Base-by-base conservation (phyloP, 768 basidiomycete genomes). In the Leccinum olivaceopallidum region DNA sequence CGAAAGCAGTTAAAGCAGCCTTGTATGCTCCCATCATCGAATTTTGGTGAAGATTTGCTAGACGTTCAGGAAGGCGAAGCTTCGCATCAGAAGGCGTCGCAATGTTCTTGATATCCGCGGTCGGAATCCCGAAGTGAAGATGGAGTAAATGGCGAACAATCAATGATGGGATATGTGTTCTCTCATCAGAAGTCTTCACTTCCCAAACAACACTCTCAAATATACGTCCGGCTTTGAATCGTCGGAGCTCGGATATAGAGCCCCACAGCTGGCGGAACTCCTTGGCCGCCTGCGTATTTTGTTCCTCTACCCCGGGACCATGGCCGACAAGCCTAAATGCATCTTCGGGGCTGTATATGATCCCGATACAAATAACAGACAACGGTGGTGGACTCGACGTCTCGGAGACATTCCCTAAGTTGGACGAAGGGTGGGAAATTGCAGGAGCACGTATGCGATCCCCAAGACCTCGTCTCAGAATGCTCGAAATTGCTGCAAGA, bases 141-240 rank as follows among this genome's bases (percentile, higher is more conserved):
- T 79, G 68, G 10, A 99, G 81, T 44, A 98, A 74, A 75, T 95
- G 87, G 22, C 78, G 76, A 26, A 93, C 85, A 66, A 98, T 84
- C 75, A 84, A 80, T 12, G 79, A 76, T 0, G 94, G 94, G 30
- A 98, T 86, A 62, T 87, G 83, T 0, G 86, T 80, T 28, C 92
- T 87, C 61, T 94, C 92, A 55, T 96, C 94, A 0, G 83, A 81
- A 3, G 85, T 88, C 61, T 84, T 82, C 8, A 93, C 85, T 20
- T 97, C 90, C 97, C 97, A 99, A 3, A 98, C 95, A n/a, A 98
- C 94, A 66, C 90, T 93, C 73, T 98, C 94, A 6, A 83, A 70
- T 62, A 98, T 98, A 18, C 89, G 83, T 2, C 96, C 96, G 67
- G 98, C 95, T 73, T 98, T 95, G 80, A 99, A 99, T 42, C 95